Conservation (phyloP, 352 stramenopile genomes). For the Phytophthora foliorum region DNA sequence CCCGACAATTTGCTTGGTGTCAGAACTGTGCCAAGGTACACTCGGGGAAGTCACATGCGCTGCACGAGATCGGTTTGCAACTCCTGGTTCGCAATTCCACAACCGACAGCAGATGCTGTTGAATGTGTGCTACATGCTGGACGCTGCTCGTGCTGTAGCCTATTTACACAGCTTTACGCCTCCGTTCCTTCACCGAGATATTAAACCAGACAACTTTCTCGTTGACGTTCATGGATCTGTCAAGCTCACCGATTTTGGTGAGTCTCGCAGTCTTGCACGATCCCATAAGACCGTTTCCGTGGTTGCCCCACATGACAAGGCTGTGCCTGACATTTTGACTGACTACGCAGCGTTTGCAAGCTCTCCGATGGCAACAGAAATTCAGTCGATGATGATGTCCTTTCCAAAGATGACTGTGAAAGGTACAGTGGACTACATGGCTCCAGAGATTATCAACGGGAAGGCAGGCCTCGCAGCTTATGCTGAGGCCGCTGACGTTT, state of each 20-base stretch:
- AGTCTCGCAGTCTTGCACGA: slow-evolving; percentile 49
- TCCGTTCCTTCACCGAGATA: slow-evolving; percentile 76
- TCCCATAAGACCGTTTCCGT: slow-evolving; percentile 9
- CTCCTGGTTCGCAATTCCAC: not conserved
- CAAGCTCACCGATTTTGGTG: slow-evolving; percentile 89
- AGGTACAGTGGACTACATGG: slow-evolving; percentile 85
- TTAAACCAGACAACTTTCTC: slow-evolving; percentile 87
- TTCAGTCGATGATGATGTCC: slow-evolving; percentile 10
- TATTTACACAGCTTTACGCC: slow-evolving; percentile 84
- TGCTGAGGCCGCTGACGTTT: slow-evolving; percentile 76
- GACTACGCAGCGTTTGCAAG: slow-evolving; percentile 19
- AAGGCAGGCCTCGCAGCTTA: slow-evolving; percentile 60
- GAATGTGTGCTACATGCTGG: slow-evolving; percentile 74
- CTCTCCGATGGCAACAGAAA: slow-evolving; percentile 14
- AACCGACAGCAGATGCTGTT: slow-evolving; percentile 64
- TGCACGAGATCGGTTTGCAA: slow-evolving; percentile 15
- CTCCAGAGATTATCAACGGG: slow-evolving; percentile 83
- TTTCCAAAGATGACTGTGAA: slow-evolving; percentile 65
- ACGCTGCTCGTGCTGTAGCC: slow-evolving; percentile 64
- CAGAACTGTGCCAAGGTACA: slow-evolving; percentile 78
- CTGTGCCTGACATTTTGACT: slow-evolving; percentile 8
- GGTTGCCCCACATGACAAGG: not conserved
- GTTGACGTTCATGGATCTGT: slow-evolving; percentile 62
- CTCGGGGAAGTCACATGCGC: slow-evolving; percentile 50
- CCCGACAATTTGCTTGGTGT: slow-evolving; percentile 75